Base-by-base conservation (phyloP, 108 stramenopile species). In the Cyclotella cryptica region DNA sequence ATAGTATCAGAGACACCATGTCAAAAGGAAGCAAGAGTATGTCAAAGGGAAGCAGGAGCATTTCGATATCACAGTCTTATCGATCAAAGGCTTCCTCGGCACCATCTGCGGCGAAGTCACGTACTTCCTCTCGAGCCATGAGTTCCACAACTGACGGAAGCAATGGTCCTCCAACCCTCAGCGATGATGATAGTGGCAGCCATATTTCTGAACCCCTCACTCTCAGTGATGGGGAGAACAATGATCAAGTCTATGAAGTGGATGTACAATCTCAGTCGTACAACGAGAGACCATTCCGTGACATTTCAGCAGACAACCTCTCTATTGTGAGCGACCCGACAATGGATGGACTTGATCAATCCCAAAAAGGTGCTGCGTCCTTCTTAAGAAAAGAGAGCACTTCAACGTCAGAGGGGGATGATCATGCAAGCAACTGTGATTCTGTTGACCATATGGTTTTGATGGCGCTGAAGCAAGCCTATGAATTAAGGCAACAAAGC, bases 151-250 rank as follows among this genome's bases (percentile, higher is more conserved):
- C 64, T 21, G 22, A 65, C 24, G 64, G 64, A 44, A 65, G 44
- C 44, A 43, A 29, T 1, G 64, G 64, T 45, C 64, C 64, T 45
- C 64, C 64, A 10, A 65, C 64, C 19, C 64, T 65, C 41, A 65
- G 64, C 43, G 64, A 65, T 8, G 8, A 35, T 62, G 29, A 26
- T 30, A 40, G 14, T 19, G 60, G 39, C 13, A 40, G 30, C 24
- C 30, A 13, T 40, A 26, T 7, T 55, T 55, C 55, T 12, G 24
- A 24, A 12, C 55, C 55, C 1, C 55, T 2, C 55, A 55, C 55
- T 2, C n/a, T 55, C 22, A 55, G 55, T 24, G 55, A 55, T 12
- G 24, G 24, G n/a, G 60, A 61, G 1, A 35, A 6, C 35, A 24
- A 57, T 13, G 60, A 61, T 61, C 30, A 39, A 30, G 30, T 35